Conservation (phyloP, 345 rosid species). For the Crucihimalaya himalaica region DNA sequence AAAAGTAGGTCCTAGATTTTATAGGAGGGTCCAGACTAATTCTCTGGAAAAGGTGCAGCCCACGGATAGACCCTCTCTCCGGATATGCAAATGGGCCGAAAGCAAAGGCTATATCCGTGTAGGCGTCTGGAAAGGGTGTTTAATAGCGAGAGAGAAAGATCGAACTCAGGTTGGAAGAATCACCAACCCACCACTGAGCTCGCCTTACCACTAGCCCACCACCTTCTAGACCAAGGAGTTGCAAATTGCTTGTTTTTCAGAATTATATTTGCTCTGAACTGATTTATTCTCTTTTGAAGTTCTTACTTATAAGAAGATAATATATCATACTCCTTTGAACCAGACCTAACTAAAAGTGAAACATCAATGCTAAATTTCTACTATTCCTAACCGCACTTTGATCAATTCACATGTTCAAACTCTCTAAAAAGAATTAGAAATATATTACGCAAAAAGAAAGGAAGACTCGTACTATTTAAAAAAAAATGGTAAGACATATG, state of each 20-base stretch:
- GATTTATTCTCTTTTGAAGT: neutral
- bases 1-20: too few relatives aligned
- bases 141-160: too few relatives aligned
- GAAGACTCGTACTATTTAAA: neutral
- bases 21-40: too few relatives aligned
- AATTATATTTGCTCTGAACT: neutral
- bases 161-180: too few relatives aligned
- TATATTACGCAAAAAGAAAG: neutral
- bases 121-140: too few relatives aligned
- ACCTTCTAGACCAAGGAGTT: too few relatives aligned
- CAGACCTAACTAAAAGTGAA: neutral
- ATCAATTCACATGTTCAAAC: neutral
- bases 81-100: too few relatives aligned
- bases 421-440: neutral
- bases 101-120: too few relatives aligned
- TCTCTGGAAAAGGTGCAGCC: too few relatives aligned
- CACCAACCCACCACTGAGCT: too few relatives aligned
- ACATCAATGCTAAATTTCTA: neutral
- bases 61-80: too few relatives aligned
- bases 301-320: neutral
- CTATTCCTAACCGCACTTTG: neutral
- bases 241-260: neutral
- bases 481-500: neutral
- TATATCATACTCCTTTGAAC: neutral
- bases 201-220: too few relatives aligned